Conservation (phyloP, 2,329 filamentous ascomycete species). For the Thielaviopsis euricoi region DNA sequence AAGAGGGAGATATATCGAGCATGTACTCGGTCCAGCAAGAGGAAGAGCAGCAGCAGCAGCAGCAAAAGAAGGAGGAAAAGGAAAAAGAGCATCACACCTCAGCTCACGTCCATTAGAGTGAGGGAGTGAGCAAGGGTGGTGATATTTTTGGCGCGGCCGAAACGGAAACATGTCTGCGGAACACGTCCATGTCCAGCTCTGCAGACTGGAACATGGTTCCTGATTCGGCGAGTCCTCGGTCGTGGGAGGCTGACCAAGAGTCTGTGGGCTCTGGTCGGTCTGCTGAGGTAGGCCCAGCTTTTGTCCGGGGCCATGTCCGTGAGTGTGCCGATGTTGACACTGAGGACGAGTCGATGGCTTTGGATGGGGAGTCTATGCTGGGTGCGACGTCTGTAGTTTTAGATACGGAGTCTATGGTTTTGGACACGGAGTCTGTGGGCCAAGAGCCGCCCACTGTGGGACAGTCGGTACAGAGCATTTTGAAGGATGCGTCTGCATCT, state of each 20-base stretch:
- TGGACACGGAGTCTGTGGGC: no score
- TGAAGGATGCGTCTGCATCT: neutral
- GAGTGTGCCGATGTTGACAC: slow-evolving; percentile 5
- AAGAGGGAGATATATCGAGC: neutral
- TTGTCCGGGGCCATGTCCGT: slow-evolving; percentile 5
- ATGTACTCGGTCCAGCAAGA: neutral
- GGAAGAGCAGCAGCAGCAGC: neutral
- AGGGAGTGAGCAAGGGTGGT: neutral
- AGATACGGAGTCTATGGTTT: no score
- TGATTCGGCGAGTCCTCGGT: slow-evolving; percentile 5
- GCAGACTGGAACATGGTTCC: slow-evolving; percentile 11
- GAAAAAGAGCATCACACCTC: neutral
- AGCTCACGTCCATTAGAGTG: neutral
- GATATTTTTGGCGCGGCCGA: neutral
- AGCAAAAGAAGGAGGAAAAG: no score
- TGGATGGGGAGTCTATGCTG: neutral
- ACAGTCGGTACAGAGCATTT: neutral
- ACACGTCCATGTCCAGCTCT: slow-evolving; percentile 5
- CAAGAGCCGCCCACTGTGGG: neutral
- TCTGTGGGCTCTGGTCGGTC: no score
- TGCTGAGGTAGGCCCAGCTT: neutral
- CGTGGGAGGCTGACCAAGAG: no score
- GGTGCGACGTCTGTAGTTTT: neutral
- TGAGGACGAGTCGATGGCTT: slow-evolving; percentile 1
- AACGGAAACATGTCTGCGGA: neutral